Evolutionary conservation across 768 basidiomycete genomes (phyloP).

Genomic region (Auricularia auricula-judae): DNA sequence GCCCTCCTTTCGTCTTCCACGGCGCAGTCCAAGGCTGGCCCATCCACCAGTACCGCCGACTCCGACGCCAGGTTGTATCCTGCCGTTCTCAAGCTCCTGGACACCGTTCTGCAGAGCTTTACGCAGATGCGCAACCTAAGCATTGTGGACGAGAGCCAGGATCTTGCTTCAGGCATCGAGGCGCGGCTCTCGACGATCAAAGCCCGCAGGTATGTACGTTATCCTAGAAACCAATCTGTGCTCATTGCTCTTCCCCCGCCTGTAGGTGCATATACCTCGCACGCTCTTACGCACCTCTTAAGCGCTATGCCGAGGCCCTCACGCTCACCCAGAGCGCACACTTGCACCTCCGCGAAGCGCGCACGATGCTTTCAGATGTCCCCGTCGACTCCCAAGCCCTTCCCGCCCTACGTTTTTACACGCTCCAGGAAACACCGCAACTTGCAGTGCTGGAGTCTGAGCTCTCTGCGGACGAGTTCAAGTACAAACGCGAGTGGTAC

Average conservation of each 20-base stretch:
- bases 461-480: conserved; percentile 34
- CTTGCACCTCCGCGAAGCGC: conserved; percentile 66
- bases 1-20: conserved; percentile 38
- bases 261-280: conserved; percentile 65
- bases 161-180: conserved; percentile 69
- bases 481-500: conserved; percentile 69
- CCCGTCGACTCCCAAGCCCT: conserved; percentile 34
- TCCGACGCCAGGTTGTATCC: conserved; percentile 69
- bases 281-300: conserved; percentile 57
- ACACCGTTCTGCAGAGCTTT: conserved; percentile 75
- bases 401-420: conserved; percentile 37
- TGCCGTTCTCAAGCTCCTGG: conserved; percentile 74
- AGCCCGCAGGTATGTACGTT: conserved; percentile 48
- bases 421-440: conserved; percentile 28
- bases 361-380: conserved; percentile 38
- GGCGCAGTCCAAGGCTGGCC: conserved; percentile 15
- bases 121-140: conserved; percentile 74
- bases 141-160: conserved; percentile 80
- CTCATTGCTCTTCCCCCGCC: conserved; percentile 3
- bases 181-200: conserved; percentile 64
- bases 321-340: conserved; percentile 59
- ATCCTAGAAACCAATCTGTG: not conserved
- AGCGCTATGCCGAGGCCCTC: conserved; percentile 63
- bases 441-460: conserved; percentile 43
- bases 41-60: conserved; percentile 28